Evolutionary conservation across 768 basidiomycete species (phyloP), one percentile per base, ranked within the genome.

Genomic region (Cubamyces sp.): DNA sequence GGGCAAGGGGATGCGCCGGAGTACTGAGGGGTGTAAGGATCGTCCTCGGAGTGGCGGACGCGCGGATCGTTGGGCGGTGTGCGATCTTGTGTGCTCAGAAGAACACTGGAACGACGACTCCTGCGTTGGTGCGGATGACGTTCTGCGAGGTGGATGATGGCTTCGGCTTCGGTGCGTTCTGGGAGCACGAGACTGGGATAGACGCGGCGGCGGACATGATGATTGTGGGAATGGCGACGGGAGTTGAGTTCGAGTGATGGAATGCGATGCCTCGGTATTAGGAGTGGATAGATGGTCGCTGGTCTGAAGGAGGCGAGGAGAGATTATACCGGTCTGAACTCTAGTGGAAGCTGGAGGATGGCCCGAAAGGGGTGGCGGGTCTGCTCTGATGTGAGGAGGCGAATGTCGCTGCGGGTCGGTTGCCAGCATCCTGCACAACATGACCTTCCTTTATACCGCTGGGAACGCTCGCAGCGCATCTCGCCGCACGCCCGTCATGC

Each of bases 61-160:
- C 8, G 34, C 11, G 34, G 9, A 34, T 34, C 4, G 11, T 5
- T 1, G 34, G 34, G 4, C 11, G 34, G 11, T 34, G 34, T 9
- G 4, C 9, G 34, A 34, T 7, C 6, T 5, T 11, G 34, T 11
- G 34, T 34, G 62, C 41, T 61, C 53, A 69, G 67, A 71, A 69
- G 64, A 71, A 71, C 39, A 71, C 70, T 25, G 70, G 66, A 11
- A 55, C 66, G 54, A 61, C 61, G 30, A 61, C 26, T 39, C 67
- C 62, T 14, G 70, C 70, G 61, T 59, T 69, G 42, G 66, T 42
- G 46, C 66, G 57, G 50, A 71, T 71, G 30, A 41, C 45, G 60
- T 52, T 67, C 49, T 69, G 68, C 37, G 67, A 64, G 30, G 64
- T 56, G 15, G 66, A 54, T 21, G 52, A 42, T 0, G 66, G 62